Evolutionary conservation across 805 yeast genomes (phyloP), one percentile per base, ranked within the genome.

Genomic region (Saccharomycopsis vini): DNA sequence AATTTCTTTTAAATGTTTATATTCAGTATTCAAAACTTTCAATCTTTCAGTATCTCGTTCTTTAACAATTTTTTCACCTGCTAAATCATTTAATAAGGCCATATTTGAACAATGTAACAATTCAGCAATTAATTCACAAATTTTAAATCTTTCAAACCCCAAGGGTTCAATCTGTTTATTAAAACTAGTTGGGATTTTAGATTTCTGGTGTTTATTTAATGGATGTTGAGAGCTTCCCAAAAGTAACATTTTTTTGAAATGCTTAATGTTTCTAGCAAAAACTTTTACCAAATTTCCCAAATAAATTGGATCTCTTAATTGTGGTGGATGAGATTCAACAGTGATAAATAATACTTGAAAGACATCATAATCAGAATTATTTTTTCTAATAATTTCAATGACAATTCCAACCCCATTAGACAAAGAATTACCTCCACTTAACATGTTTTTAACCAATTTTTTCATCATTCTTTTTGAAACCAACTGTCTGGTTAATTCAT

Each of bases 101-200:
- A 92, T 92, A 63, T 92, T 92, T n/a, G 96, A 87, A 58, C 99
- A 92, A 62, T 92, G 98, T 45, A 92, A 69, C 33, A 92, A 69
- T 57, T 92, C 99, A 0, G 98, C 98, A 39, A 92, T 77, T 42
- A 92, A 67, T 62, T 92, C 99, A 49, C 95, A 80, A 20, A 92
- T 75, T 57, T 88, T 85, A 63, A 92, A 89, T 51, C 89, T 72
- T 54, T 89, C 95, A 60, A 90, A 86, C 0, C 98, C 98, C 19
- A 92, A 64, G 1, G 92, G 88, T 54, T 77, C 80, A 53, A 74
- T 72, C 23, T 62, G 62, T 86, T 83, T 42, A 66, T 66, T 65
- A 77, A 57, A 19, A 61, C 61, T 47, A 53, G 66, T 67, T 34
- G 63, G 63, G 29, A 66, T 55, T 39, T 60, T 62, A 35, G 57